A percentile compares a stretch with the other conserved stretches of the same genome.
Conservation (phyloP, 1,284 basidiomycete species). For the Ustilago loliicola region DNA sequence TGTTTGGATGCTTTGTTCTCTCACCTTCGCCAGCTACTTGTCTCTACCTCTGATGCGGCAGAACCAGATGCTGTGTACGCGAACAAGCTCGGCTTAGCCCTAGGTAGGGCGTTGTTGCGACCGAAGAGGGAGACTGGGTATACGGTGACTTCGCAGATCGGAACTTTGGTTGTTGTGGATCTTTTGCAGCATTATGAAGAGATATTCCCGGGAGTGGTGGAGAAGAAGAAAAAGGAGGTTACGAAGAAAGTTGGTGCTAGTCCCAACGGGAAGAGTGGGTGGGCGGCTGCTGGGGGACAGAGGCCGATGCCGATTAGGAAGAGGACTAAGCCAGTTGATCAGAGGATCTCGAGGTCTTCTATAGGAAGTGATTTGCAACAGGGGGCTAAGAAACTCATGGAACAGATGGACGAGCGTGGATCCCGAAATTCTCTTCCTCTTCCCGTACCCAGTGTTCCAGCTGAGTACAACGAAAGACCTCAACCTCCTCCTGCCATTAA, state of each 20-base stretch:
- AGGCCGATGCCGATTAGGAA: constrained; percentile 83
- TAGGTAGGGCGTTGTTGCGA: constrained; percentile 86
- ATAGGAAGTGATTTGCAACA: constrained; percentile 47
- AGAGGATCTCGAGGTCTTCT: constrained; percentile 72
- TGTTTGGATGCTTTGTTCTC: constrained; percentile 84
- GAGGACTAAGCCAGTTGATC: constrained; percentile 87
- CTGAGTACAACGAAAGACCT: constrained; percentile 1
- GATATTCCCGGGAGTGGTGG: constrained; percentile 84
- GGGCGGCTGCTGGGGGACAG: constrained; percentile 12
- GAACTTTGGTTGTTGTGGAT: constrained; percentile 82
- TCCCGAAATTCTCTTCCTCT: constrained; percentile 6
- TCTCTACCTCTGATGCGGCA: constrained; percentile 74
- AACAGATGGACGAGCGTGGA: constrained; percentile 47
- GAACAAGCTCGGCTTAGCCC: constrained; percentile 85
- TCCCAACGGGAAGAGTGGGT: constrained; percentile 10
- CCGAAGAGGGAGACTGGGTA: constrained; percentile 87
- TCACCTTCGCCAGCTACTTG: constrained; percentile 81
- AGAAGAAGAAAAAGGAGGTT: constrained; percentile 82
- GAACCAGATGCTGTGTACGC: constrained; percentile 81
- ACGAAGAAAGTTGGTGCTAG: constrained; percentile 11
- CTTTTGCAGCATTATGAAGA: constrained; percentile 81
- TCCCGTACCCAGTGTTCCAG: neutral
- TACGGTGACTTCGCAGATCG: constrained; percentile 79
- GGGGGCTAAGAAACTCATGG: constrained; percentile 43
- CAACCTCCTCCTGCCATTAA: constrained; percentile 16